These are phyloP conservation scores for Pseudopyricularia cyperi DNA, from an alignment of 2,329 filamentous ascomycete species.

Conservation along the genomic window DNA sequence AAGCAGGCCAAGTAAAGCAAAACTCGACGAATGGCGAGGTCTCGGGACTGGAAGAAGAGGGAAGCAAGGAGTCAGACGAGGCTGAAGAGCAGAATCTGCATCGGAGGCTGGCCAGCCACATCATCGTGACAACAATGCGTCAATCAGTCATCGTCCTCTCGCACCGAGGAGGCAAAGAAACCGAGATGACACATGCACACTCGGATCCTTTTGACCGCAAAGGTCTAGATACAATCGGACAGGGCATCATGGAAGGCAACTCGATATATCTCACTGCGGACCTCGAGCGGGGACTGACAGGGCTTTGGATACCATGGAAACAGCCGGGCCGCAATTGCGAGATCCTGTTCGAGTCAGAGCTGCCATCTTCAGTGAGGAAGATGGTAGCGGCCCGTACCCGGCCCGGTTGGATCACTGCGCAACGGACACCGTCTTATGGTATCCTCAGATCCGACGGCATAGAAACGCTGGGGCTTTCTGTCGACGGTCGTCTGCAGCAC, in stretches of 20 bases:
- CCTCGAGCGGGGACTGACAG: constrained; percentile 29
- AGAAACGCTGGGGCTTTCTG: constrained; percentile 49
- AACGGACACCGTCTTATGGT: constrained; percentile 24
- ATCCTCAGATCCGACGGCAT: constrained; percentile 28
- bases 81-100: constrained; percentile 6
- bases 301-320: constrained; percentile 35
- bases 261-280: constrained; percentile 36
- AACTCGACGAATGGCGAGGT: background rate
- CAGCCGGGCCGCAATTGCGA: constrained; percentile 26
- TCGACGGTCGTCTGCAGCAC: constrained; percentile 57
- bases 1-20: background rate
- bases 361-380: constrained; percentile 42
- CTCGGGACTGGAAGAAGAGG: background rate
- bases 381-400: constrained; percentile 40
- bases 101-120: background rate
- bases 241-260: constrained; percentile 8
- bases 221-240: background rate
- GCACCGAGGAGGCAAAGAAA: background rate
- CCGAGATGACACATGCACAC: background rate
- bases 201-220: background rate
- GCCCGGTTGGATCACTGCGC: constrained; percentile 32
- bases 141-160: background rate
- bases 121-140: background rate
- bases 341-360: constrained; percentile 39
- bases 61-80: constrained; percentile 3